These are phyloP conservation scores for Ophiostoma angusticollis DNA, from an alignment of 2,329 filamentous ascomycete species.

Conservation along the genomic window DNA sequence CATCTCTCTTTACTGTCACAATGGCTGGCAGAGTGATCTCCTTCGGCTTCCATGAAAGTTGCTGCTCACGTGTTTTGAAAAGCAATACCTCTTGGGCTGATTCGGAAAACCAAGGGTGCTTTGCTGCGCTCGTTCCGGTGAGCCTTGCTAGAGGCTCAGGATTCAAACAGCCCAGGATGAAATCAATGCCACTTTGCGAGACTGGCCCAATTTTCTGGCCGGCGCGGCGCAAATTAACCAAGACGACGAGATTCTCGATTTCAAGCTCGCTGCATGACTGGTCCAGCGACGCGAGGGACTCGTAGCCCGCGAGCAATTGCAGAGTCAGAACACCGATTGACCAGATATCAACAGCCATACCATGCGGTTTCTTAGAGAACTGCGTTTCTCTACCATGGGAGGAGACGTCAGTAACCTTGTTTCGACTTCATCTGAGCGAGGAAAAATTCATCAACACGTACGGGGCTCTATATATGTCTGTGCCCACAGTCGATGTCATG, in stretches of 20 bases:
- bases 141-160: constrained; percentile 6
- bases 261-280: constrained; percentile 9
- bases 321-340: constrained; percentile 35
- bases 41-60: constrained; percentile 10
- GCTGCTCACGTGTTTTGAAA: constrained; percentile 8
- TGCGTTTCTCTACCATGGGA: constrained; percentile 34
- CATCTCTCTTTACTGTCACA: constrained; percentile 6
- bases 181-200: constrained; percentile 9
- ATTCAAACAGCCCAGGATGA: constrained; percentile 11
- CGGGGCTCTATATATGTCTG: constrained; percentile 36
- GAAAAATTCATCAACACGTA: constrained; percentile 25
- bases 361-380: constrained; percentile 18
- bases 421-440: no score
- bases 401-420: no score
- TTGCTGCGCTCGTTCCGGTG: constrained; percentile 4
- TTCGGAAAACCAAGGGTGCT: constrained; percentile 11
- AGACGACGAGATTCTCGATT: constrained; percentile 6
- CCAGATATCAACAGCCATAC: constrained; percentile 37
- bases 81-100: neutral
- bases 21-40: constrained; percentile 11
- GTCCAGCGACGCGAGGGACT: constrained; percentile 14
- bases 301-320: constrained; percentile 18
- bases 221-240: constrained; percentile 5
- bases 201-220: constrained; percentile 1
- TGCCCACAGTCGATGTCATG: constrained; percentile 34